These are phyloP conservation scores for Asterophora parasitica DNA, from an alignment of 768 basidiomycete genomes.

Conservation along the genomic window DNA sequence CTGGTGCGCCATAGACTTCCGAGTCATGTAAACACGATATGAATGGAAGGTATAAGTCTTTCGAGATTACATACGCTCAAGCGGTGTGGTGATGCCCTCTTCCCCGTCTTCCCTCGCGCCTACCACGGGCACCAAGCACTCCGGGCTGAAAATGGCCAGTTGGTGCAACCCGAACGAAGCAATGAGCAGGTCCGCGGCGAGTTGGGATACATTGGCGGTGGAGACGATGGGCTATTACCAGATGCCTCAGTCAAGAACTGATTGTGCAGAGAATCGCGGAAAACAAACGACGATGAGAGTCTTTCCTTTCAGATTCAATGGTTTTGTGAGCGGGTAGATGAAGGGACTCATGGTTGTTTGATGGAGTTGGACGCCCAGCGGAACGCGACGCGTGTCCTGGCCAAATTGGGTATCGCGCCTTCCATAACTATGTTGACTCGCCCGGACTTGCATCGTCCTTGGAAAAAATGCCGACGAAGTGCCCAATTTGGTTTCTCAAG, in stretches of 20 bases:
- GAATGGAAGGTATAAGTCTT: background rate
- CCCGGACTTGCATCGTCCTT: too few relatives aligned
- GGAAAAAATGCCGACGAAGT: too few relatives aligned
- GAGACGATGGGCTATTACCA: slow-evolving; percentile 69
- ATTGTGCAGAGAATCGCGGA: slow-evolving; percentile 2
- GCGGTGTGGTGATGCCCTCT: slow-evolving; percentile 63
- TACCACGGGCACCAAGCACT: slow-evolving; percentile 62
- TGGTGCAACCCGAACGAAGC: slow-evolving; percentile 54
- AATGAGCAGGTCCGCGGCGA: slow-evolving; percentile 72
- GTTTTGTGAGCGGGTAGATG: slow-evolving; percentile 23
- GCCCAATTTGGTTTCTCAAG: too few relatives aligned
- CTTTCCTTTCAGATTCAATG: slow-evolving; percentile 31
- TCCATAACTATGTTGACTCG: too few relatives aligned
- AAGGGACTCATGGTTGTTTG: slow-evolving; percentile 22
- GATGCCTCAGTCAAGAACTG: slow-evolving; percentile 9
- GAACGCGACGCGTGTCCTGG: background rate
- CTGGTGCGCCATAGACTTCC: slow-evolving; percentile 60
- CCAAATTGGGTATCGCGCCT: background rate
- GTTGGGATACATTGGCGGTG: slow-evolving; percentile 76
- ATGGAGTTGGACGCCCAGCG: background rate
- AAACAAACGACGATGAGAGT: slow-evolving; percentile 40
- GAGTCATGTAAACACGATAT: slow-evolving; percentile 6
- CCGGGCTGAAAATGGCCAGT: slow-evolving; percentile 61
- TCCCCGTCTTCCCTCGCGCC: slow-evolving; percentile 63
- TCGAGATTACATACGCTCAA: slow-evolving; percentile 57